Base-by-base conservation (phyloP, 805 yeast species). In the Starmerella potacharoeniae region DNA sequence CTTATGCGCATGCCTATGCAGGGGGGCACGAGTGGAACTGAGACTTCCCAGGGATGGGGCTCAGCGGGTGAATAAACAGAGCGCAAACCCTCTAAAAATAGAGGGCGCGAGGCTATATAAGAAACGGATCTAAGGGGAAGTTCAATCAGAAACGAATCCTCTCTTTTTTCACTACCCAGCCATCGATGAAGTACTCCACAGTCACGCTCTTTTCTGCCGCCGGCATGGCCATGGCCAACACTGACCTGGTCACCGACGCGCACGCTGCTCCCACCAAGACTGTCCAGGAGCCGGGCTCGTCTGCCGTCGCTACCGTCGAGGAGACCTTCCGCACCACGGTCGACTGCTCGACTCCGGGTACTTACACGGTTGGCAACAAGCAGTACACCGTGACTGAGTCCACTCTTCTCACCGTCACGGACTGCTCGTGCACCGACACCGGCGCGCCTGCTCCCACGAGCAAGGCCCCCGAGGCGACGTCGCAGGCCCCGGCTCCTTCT, bases 341-440 rank as follows among this genome's bases (percentile, higher is more conserved):
- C 48, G 57, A 50, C 48, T 60, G 63, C 56, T 54, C 62, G 13
- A 49, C 45, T 30, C 61, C 63, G 36, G 60, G 63, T 11, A 58
- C 62, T 7, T 35, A 60, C 39, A 55, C 59, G 31, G 52, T 51
- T 40, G 62, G 55, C n/a, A 42, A 53, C 31, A 16, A 43, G 53
- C 59, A 61, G 39, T 58, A 45, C 56, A 68, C 68, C 13, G 63
- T 60, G 28, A 56, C 64, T 9, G 73, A 66, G 61, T 70, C 90
- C 52, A 84, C 91, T 63, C 70, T 75, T 55, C 63, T 83, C 56
- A 74, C 74, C 62, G 75, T 80, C 68, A 80, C 80, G 77, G 77
- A 76, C 76, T 70, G 70, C 71, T 80, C 86, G 66, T 76, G 79
- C 79, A 80, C 86, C 57, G 80, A 70, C 63, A 79, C 86, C 55